Percentiles rank a stretch among this genome's conserved stretches.
Evolutionary conservation across 1,284 basidiomycete genomes (phyloP).

Genomic region (Ceratobasidium papillatum): DNA sequence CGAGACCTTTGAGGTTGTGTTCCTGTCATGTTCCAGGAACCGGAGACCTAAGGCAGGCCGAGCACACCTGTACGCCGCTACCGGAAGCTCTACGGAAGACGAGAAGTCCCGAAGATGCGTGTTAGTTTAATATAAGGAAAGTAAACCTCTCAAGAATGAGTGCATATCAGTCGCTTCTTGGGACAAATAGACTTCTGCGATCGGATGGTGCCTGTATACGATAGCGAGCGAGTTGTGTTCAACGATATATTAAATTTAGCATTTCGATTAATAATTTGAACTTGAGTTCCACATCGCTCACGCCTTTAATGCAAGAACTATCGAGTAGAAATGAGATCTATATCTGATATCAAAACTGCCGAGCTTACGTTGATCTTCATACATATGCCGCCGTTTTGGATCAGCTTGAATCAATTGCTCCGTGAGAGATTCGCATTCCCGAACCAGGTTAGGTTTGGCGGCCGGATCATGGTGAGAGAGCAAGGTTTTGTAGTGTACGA

Average conservation of each 20-base stretch:
- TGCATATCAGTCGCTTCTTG: no score
- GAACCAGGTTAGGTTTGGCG: conserved; percentile 8
- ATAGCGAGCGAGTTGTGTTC: no score
- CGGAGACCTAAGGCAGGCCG: neutral
- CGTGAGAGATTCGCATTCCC: conserved; percentile 9
- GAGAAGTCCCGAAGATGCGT: no score
- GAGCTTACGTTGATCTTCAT: conserved; percentile 24
- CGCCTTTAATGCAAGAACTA: neutral
- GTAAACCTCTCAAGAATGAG: no score
- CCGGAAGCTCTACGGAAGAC: neutral
- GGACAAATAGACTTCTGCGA: neutral
- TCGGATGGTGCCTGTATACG: neutral
- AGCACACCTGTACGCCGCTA: neutral
- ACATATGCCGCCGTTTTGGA: conserved; percentile 17
- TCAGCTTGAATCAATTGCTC: conserved; percentile 24
- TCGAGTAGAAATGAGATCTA: neutral
- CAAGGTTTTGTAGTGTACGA: conserved; percentile 81
- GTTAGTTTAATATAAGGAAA: no score
- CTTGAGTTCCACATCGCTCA: neutral
- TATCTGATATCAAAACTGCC: neutral
- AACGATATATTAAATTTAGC: neutral
- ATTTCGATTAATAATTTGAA: neutral
- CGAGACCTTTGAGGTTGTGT: neutral
- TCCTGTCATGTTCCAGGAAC: neutral
- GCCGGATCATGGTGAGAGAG: conserved; percentile 49